Base-by-base conservation (phyloP, 768 basidiomycete species). In the Podaxis mareebaensis region DNA sequence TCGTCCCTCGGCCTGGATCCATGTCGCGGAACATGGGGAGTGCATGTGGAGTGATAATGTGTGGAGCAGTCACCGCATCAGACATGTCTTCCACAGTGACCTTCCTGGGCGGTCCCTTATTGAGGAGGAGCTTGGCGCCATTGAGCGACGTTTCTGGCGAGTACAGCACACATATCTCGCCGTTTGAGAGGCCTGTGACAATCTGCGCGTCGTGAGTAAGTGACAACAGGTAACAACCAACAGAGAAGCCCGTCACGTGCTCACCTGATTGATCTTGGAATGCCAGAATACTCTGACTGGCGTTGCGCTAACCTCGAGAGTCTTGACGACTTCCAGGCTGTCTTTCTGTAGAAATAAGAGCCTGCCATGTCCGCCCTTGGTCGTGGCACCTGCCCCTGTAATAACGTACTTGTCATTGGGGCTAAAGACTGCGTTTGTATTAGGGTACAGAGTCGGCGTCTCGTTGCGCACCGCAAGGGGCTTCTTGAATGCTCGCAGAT, bases 241-340 rank as follows among this genome's bases (percentile, higher is more conserved):
- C 15, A 17, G 20, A 7, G 44, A 65, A 49, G 44, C 57, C 64
- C 42, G 66, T 57, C 33, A 68, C 67, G 60, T 49, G 53, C 88
- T 68, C 66, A 92, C 93, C 84, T 97, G 94, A 79, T 99, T 99
- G 81, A 99, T 99, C 76, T 92, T 93, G 5, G 93, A 86, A 78
- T 98, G 97, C 97, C 97, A 99, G 28, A 84, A 76, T 2, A 98
- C 92, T 71, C 89, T 91, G 61, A 99, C 92, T 10, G 97, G 95
- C 39, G 88, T 91, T 26, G 88, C 82, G 49, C 88, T 88, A 69
- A 92, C 85, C 61, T 82, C 85, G 49, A 94, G 68, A 48, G 82
- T 81, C 76, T 89, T 90, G 58, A 80, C 86, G 53, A 88, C 82
- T 64, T 88, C 87, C 49, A 97, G 76, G 42, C 81, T 83, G 61